Percentiles rank a stretch among this genome's conserved stretches.
Conservation (phyloP, 2,329 filamentous ascomycete genomes). For the Furcasterigmium sp. region DNA sequence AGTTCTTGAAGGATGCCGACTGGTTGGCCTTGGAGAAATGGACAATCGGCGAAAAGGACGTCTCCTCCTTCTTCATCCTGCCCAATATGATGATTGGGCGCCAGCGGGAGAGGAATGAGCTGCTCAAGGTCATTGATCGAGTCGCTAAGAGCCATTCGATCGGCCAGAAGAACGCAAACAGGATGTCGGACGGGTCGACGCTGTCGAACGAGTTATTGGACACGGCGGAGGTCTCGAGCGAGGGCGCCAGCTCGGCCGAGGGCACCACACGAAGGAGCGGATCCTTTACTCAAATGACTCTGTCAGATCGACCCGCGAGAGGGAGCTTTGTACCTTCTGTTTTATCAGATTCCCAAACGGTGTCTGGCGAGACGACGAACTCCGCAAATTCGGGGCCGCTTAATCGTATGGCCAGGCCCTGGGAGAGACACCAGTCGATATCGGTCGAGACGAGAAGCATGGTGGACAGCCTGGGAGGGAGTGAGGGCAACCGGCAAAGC, state of each 20-base stretch:
- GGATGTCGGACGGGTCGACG: slow-evolving; percentile 48
- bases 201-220: slow-evolving; percentile 46
- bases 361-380: slow-evolving; percentile 40
- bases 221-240: slow-evolving; percentile 50
- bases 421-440: slow-evolving; percentile 48
- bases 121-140: slow-evolving; percentile 71
- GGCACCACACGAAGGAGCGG: slow-evolving; percentile 43
- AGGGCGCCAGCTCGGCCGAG: slow-evolving; percentile 53
- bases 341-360: slow-evolving; percentile 32
- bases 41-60: slow-evolving; percentile 74
- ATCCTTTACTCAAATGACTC: slow-evolving; percentile 41
- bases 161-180: slow-evolving; percentile 32
- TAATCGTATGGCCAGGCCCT: slow-evolving; percentile 34
- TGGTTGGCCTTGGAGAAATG: slow-evolving; percentile 65
- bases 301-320: slow-evolving; percentile 34
- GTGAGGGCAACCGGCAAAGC: slow-evolving; percentile 37
- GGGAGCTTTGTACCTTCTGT: slow-evolving; percentile 34
- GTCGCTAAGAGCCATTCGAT: slow-evolving; percentile 61
- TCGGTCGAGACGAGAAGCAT: slow-evolving; percentile 43
- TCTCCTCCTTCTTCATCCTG: slow-evolving; percentile 88
- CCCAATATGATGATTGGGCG: slow-evolving; percentile 79
- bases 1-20: slow-evolving; percentile 71
- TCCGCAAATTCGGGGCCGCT: slow-evolving; percentile 35
- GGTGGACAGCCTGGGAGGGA: slow-evolving; percentile 32
- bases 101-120: slow-evolving; percentile 61